Evolutionary conservation across 352 stramenopile genomes (phyloP).

Genomic region (Pythium brachiatum): DNA sequence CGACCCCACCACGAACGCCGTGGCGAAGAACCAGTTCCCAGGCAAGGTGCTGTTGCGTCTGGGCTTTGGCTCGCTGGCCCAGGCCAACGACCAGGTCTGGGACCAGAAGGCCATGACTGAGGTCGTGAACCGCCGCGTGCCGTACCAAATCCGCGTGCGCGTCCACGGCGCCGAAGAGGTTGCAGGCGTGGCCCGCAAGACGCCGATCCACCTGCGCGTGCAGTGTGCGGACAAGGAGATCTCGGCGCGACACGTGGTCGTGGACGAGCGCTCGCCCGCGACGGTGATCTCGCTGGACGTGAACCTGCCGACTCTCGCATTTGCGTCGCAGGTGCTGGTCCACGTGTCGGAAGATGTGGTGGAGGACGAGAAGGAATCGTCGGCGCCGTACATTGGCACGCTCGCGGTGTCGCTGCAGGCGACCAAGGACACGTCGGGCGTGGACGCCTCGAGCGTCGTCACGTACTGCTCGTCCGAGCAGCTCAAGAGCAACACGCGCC

Average conservation of each 20-base stretch:
- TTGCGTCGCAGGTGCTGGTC: slow-evolving; percentile 59
- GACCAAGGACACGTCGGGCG: slow-evolving; percentile 13
- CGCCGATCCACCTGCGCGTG: slow-evolving; percentile 47
- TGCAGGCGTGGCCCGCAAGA: slow-evolving; percentile 30
- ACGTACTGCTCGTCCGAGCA: slow-evolving; percentile 44
- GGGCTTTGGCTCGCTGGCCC: slow-evolving; percentile 61
- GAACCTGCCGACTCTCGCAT: slow-evolving; percentile 52
- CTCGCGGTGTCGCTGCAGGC: slow-evolving; percentile 22
- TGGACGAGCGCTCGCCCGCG: slow-evolving; percentile 39
- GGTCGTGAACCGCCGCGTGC: slow-evolving; percentile 51
- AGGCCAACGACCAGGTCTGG: slow-evolving; percentile 47
- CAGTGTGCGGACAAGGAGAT: slow-evolving; percentile 63
- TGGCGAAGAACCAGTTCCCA: slow-evolving; percentile 56
- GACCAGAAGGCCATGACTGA: slow-evolving; percentile 56
- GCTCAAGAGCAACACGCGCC: slow-evolving; percentile 51
- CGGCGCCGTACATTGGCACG: slow-evolving; percentile 49
- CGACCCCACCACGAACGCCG: slow-evolving; percentile 55
- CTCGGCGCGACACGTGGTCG: slow-evolving; percentile 20
- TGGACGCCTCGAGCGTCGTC: slow-evolving; percentile 23
- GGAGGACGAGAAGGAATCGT: slow-evolving; percentile 17
- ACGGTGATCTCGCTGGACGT: slow-evolving; percentile 66
- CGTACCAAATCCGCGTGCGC: slow-evolving; percentile 76
- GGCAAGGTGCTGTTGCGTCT: slow-evolving; percentile 68
- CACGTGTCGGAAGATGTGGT: slow-evolving; percentile 47
- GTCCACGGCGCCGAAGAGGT: slow-evolving; percentile 43